Evolutionary conservation across 2,329 filamentous ascomycete species (phyloP).

Genomic region (Zymoseptoria tritici): DNA sequence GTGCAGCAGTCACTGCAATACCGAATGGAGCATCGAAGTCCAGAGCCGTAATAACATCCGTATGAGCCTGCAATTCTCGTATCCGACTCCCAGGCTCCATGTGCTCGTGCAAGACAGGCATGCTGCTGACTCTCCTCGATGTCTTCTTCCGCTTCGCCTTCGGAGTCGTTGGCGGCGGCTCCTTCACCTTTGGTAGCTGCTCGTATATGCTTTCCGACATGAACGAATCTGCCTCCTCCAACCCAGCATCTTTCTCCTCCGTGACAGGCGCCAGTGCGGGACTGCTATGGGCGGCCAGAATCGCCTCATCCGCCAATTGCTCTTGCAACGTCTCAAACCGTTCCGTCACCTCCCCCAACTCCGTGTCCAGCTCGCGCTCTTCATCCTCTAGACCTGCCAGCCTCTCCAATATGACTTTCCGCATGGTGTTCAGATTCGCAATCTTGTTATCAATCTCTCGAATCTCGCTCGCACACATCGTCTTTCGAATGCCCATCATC

Average conservation of each 20-base stretch:
- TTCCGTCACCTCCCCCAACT: constrained; percentile 57
- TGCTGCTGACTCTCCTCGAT: constrained; percentile 66
- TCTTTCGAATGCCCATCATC: constrained; percentile 86
- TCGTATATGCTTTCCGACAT: constrained; percentile 99
- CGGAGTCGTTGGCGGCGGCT: constrained; percentile 34
- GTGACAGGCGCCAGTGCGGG: constrained; percentile 39
- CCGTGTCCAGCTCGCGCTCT: constrained; percentile 81
- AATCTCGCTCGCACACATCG: constrained; percentile 95
- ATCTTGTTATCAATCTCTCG: constrained; percentile 96
- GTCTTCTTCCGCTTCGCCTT: constrained; percentile 46
- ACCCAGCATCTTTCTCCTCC: constrained; percentile 23
- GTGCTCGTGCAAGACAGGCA: constrained; percentile 93
- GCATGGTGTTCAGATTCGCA: constrained; percentile 84
- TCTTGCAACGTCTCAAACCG: constrained; percentile 57
- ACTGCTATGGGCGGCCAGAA: constrained; percentile 35
- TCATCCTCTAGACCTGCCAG: constrained; percentile 83
- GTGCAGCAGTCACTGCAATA: constrained; percentile 81
- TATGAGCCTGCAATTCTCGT: constrained; percentile 80
- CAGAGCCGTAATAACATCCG: constrained; percentile 77
- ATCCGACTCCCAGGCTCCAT: constrained; percentile 85
- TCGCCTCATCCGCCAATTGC: constrained; percentile 46
- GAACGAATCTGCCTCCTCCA: constrained; percentile 53
- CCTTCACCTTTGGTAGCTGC: constrained; percentile 58
- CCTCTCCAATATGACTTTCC: constrained; percentile 81
- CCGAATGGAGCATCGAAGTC: constrained; percentile 98